phyloP scores from a whole-genome alignment of 768 basidiomycete species.

The Cystobasidium tubakii region DNA sequence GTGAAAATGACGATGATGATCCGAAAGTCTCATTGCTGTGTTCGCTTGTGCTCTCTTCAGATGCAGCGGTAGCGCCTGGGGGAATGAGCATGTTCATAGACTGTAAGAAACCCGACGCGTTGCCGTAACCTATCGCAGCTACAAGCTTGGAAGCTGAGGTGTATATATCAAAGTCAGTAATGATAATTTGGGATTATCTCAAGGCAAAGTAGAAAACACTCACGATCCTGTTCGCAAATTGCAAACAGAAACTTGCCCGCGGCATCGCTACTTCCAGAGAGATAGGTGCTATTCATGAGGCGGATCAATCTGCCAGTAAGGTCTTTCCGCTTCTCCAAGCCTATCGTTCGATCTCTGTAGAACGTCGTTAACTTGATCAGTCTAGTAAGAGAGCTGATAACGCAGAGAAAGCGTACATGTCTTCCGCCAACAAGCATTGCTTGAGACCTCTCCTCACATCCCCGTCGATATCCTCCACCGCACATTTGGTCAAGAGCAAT shows the following conservation, averaged over 20 bases:
- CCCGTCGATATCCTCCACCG: slow-evolving; percentile 64
- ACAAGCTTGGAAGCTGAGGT: slow-evolving; percentile 63
- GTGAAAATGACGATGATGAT: slow-evolving; percentile 76
- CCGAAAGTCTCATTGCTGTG: slow-evolving; percentile 62
- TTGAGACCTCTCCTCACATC: slow-evolving; percentile 57
- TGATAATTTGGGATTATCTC: no score
- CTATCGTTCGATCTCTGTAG: slow-evolving; percentile 62
- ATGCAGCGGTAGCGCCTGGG: slow-evolving; percentile 39
- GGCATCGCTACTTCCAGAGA: slow-evolving; percentile 65
- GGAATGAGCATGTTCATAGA: slow-evolving; percentile 75
- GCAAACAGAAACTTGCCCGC: slow-evolving; percentile 83
- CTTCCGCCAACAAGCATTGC: slow-evolving; percentile 66
- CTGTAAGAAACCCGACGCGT: slow-evolving; percentile 89
- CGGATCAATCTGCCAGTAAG: slow-evolving; percentile 73
- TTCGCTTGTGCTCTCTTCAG: slow-evolving; percentile 37
- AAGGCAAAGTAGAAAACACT: slow-evolving; percentile 42
- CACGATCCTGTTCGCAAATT: slow-evolving; percentile 71
- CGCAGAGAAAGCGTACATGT: slow-evolving; percentile 53
- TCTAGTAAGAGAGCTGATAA: neutral
- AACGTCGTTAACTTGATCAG: neutral
- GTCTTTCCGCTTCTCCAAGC: slow-evolving; percentile 68
- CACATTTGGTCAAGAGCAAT: slow-evolving; percentile 60
- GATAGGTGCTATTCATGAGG: slow-evolving; percentile 67
- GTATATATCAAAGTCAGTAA: no score
- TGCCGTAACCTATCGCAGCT: slow-evolving; percentile 85